Percentiles rank a stretch among this genome's conserved stretches.
phyloP scores from a whole-genome alignment of 768 basidiomycete species.

The Suillus fuscotomentosus region DNA sequence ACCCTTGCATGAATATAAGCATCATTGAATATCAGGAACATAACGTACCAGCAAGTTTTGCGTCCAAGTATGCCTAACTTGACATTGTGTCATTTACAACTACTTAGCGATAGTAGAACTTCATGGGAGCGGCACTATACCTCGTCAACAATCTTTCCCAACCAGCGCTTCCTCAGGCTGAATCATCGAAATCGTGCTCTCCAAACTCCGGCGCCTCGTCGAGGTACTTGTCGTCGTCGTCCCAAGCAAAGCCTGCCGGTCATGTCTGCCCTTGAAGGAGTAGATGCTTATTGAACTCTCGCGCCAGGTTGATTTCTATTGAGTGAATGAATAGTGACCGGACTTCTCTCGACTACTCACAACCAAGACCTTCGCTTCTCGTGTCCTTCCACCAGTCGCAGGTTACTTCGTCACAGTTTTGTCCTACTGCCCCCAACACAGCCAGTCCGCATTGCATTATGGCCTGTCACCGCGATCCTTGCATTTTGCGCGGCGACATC shows the following conservation, averaged over 20 bases:
- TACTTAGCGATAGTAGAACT: too few species aligned
- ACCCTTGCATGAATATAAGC: not conserved
- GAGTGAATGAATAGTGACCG: too few species aligned
- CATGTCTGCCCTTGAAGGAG: slow-evolving; percentile 62
- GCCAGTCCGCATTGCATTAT: too few species aligned
- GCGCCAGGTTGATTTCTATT: too few species aligned
- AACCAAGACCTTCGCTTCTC: slow-evolving; percentile 29
- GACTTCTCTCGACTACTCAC: slow-evolving; percentile 25
- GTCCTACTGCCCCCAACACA: too few species aligned
- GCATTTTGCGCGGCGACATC: too few species aligned
- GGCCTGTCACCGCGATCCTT: too few species aligned
- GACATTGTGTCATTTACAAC: too few species aligned
- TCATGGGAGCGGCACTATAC: too few species aligned
- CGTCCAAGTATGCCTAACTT: not conserved
- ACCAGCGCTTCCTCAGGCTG: slow-evolving; percentile 77
- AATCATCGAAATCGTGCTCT: slow-evolving; percentile 94
- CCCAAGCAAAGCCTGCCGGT: slow-evolving; percentile 61
- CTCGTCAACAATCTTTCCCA: slow-evolving; percentile 44
- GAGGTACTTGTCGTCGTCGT: slow-evolving; percentile 92
- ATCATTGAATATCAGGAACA: not conserved
- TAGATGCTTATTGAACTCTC: too few species aligned
- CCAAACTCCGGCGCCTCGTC: slow-evolving; percentile 86
- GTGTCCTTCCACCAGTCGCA: slow-evolving; percentile 40
- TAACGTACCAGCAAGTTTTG: not conserved
- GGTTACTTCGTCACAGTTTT: slow-evolving; percentile 48